phyloP scores from a whole-genome alignment of 2,329 filamentous ascomycete genomes.

The Ambrosiella beaveri region DNA sequence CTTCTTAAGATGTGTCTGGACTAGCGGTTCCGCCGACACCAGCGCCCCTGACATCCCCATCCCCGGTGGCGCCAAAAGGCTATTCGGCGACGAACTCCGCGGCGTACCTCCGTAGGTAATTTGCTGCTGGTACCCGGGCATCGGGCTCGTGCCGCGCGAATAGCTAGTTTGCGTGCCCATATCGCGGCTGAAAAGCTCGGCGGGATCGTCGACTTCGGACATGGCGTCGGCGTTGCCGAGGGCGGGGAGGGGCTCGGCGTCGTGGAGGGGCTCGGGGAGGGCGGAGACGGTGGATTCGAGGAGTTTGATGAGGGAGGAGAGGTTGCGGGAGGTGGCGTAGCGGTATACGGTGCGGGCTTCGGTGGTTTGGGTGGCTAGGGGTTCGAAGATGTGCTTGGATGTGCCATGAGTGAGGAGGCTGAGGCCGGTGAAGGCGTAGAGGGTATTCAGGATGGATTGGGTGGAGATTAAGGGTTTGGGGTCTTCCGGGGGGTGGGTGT shows the following conservation, averaged over 20 bases:
- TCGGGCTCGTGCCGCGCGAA: background rate
- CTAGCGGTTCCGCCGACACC: constrained; percentile 16
- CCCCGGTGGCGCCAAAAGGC: background rate
- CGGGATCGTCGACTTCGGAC: constrained; percentile 45
- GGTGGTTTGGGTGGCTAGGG: constrained; percentile 36
- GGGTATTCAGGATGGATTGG: constrained; percentile 37
- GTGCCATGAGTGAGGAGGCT: constrained; percentile 53
- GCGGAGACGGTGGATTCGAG: constrained; percentile 43
- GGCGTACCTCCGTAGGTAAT: background rate
- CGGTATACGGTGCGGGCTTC: constrained; percentile 36
- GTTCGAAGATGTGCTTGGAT: constrained; percentile 50
- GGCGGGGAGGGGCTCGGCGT: constrained; percentile 13
- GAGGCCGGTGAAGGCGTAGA: constrained; percentile 39
- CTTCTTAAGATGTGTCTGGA: constrained; percentile 25
- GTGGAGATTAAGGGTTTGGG: constrained; percentile 47
- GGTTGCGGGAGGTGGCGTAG: constrained; percentile 28
- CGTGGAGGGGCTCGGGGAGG: constrained; percentile 27
- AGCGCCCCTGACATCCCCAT: constrained; percentile 1
- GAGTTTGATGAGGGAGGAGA: constrained; percentile 29
- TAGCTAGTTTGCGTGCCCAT: constrained; percentile 50
- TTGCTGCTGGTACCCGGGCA: background rate
- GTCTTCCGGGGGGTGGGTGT: constrained; percentile 38
- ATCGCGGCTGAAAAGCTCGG: constrained; percentile 67
- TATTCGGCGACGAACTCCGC: too few species aligned
- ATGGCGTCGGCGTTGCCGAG: constrained; percentile 20